Conservation (phyloP, 2,329 filamentous ascomycete species). For the Monilinia laxa region DNA sequence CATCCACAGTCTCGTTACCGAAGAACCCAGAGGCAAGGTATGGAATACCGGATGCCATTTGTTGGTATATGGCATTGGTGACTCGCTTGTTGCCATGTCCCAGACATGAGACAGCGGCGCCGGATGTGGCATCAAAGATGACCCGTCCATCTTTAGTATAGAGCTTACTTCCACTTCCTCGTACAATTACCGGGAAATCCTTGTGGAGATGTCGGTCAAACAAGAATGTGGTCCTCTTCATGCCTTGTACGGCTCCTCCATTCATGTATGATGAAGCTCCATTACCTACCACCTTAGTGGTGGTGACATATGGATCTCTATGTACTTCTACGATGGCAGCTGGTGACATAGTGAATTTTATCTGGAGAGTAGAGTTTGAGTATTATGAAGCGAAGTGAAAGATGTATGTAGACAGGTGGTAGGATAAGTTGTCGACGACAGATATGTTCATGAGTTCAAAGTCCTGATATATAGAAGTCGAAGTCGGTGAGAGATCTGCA, state of each 20-base stretch:
- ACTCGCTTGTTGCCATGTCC: conserved; percentile 66
- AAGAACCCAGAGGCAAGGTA: conserved; percentile 63
- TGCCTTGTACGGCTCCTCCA: conserved; percentile 21
- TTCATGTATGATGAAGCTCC: conserved; percentile 7
- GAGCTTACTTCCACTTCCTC: conserved; percentile 36
- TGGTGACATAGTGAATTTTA: conserved; percentile 20
- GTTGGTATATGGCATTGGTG: conserved; percentile 55
- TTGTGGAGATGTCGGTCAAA: conserved; percentile 38
- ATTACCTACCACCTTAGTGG: neutral
- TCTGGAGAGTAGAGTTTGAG: neutral
- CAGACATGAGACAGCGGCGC: conserved; percentile 70
- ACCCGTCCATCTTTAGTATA: conserved; percentile 48
- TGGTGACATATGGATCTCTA: conserved; percentile 3
- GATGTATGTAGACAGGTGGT: conserved; percentile 3
- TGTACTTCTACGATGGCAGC: conserved; percentile 20
- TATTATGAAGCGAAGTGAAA: neutral
- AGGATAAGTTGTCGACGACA: conserved; percentile 3
- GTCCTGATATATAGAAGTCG: conserved; percentile 10
- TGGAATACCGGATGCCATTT: conserved; percentile 54
- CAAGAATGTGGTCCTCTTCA: conserved; percentile 31
- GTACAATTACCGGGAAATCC: conserved; percentile 34
- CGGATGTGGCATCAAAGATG: conserved; percentile 71
- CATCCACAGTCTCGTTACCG: conserved; percentile 52
- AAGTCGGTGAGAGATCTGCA: conserved; percentile 8
- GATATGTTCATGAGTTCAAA: conserved; percentile 4